Percentiles rank a stretch among this genome's conserved stretches.
Evolutionary conservation across 1,139 yeast species (phyloP).

Genomic region (Geotrichum fermentans): DNA sequence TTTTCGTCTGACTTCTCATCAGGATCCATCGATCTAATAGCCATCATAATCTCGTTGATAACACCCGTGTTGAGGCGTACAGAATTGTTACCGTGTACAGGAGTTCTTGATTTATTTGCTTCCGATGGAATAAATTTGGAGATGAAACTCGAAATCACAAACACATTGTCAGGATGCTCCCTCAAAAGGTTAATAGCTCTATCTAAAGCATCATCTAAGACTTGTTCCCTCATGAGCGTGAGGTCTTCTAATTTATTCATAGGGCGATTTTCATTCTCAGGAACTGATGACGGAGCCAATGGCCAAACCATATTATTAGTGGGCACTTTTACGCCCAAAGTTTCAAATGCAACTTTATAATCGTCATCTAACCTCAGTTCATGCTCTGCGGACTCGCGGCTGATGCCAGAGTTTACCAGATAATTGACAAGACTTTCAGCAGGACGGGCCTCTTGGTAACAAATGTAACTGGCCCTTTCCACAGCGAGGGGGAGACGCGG

Average conservation of each 20-base stretch:
- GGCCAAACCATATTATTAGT: slow-evolving; percentile 10
- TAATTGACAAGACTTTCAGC: slow-evolving; percentile 50
- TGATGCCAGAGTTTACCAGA: slow-evolving; percentile 44
- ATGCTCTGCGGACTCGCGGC: slow-evolving; percentile 36
- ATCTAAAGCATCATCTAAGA: slow-evolving; percentile 40
- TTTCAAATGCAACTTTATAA: background rate
- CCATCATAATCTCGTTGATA: slow-evolving; percentile 39
- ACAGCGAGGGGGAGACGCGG: slow-evolving; percentile 6
- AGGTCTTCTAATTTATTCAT: slow-evolving; percentile 43
- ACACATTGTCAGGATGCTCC: slow-evolving; percentile 48
- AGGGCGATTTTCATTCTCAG: slow-evolving; percentile 25
- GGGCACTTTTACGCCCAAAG: too few relatives aligned
- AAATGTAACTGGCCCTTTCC: slow-evolving; percentile 20
- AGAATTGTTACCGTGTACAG: background rate
- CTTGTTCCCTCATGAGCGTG: slow-evolving; percentile 39
- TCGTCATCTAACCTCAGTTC: slow-evolving; percentile 3
- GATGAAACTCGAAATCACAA: slow-evolving; percentile 49
- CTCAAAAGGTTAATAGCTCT: slow-evolving; percentile 50
- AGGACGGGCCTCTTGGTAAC: slow-evolving; percentile 48
- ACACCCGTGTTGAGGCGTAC: slow-evolving; percentile 27
- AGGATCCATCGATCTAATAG: slow-evolving; percentile 38
- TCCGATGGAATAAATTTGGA: slow-evolving; percentile 33
- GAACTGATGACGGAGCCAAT: slow-evolving; percentile 29
- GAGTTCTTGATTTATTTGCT: slow-evolving; percentile 17
- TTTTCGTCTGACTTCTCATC: slow-evolving; percentile 30